A percentile compares a stretch with the other conserved stretches of the same genome.
Conservation (phyloP, 2,329 filamentous ascomycete genomes). For the Sporothrix luriei region DNA sequence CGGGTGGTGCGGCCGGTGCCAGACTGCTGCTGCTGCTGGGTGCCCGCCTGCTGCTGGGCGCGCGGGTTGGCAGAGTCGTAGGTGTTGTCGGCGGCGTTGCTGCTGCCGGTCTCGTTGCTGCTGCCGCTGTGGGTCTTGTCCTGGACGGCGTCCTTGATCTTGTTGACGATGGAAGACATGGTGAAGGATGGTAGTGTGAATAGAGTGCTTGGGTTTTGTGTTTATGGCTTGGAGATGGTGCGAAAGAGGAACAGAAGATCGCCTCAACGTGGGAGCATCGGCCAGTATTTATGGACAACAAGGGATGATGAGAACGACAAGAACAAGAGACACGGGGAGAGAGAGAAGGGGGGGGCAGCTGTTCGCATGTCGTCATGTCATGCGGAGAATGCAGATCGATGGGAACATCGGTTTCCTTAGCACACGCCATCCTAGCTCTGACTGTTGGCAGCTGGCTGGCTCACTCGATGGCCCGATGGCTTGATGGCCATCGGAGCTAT, state of each 20-base stretch:
- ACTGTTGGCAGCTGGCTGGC: background rate
- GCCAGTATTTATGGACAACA: constrained; percentile 11
- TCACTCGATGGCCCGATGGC: no score
- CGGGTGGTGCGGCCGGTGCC: constrained; percentile 33
- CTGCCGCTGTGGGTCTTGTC: constrained; percentile 28
- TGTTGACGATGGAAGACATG: constrained; percentile 62
- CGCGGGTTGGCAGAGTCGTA: constrained; percentile 37
- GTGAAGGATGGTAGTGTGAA: constrained; percentile 39
- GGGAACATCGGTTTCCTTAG: background rate
- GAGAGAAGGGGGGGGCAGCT: background rate
- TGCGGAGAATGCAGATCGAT: constrained; percentile 10
- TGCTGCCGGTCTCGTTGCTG: constrained; percentile 31
- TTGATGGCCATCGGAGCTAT: background rate
- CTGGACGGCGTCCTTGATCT: constrained; percentile 60
- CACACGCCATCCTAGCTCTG: constrained; percentile 6
- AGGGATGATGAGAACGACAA: background rate
- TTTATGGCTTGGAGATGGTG: background rate
- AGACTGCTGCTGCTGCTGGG: no score
- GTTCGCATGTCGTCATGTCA: constrained; percentile 14
- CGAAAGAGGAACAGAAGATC: background rate
- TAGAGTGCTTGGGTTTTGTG: background rate
- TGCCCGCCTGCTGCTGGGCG: constrained; percentile 23
- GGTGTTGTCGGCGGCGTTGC: constrained; percentile 9
- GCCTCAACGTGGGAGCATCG: background rate
- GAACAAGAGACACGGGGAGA: no score